Evolutionary conservation across 345 rosid genomes (phyloP), one percentile per base, ranked within the genome.

Genomic region (Conringia planisiliqua): DNA sequence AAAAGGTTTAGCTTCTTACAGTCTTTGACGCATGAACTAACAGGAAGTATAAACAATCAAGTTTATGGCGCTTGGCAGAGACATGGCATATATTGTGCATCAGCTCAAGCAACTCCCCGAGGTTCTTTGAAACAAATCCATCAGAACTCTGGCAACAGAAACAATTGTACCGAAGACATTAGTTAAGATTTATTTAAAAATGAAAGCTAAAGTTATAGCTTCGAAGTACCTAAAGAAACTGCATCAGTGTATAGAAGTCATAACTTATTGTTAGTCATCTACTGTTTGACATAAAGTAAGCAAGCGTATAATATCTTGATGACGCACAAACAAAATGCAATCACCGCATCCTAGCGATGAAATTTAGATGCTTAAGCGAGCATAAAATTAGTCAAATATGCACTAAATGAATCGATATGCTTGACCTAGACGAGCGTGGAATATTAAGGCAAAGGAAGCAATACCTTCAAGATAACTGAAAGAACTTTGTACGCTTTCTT

Each of bases 401-500:
- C 57, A 68, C 74, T 7, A 62, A 68, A 52, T 10, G 6, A 48
- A 48, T 11, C 35, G 39, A 66, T 50, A 39, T 57, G 40, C 14
- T 51, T 35, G 58, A 62, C 70, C 58, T 51, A 10, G 57, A 20
- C 6, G 10, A 80, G 68, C 35, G 11, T 17, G 30, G 54, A 59
- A 44, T 35, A 13, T 36, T 26, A 22, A 62, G 55, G 67, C 29
- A 62, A 57, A 32, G 26, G 8, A 68, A 8, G 32, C 42, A 72
- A 47, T 83, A 95, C 99, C 96, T 80, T 88, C 54, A 95, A 85
- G 71, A 95, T 86, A 36, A 77, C 47, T 38, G 97, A 90, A 82
- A 95, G 92, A 72, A 86, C 96, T 83, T 88, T 95, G 82, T 92
- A 95, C 39, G 96, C 97, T 83, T 86, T 95, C 89, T 95, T 95